phyloP scores from a whole-genome alignment of 306 rosid genomes.

The Dalbergia cochinchinensis region DNA sequence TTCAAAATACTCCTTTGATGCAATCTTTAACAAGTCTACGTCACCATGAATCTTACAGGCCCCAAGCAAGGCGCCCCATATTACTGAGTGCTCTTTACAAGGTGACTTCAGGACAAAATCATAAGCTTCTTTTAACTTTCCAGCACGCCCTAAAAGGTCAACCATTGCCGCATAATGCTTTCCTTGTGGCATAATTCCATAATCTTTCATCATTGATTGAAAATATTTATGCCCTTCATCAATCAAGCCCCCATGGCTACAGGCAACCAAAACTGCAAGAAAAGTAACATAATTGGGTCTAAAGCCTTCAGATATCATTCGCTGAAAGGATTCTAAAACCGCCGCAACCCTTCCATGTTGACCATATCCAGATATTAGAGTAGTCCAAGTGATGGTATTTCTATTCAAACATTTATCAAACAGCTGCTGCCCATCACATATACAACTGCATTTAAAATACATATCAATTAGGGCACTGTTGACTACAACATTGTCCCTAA shows the following conservation, averaged over 20 bases:
- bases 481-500: slow-evolving; percentile 65
- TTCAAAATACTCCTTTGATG: slow-evolving; percentile 67
- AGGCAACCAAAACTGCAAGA: slow-evolving; percentile 85
- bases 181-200: slow-evolving; percentile 68
- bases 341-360: slow-evolving; percentile 71
- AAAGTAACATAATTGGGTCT: slow-evolving; percentile 79
- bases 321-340: slow-evolving; percentile 65
- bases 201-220: slow-evolving; percentile 69
- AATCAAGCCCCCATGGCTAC: slow-evolving; percentile 79
- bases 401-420: slow-evolving; percentile 66
- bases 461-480: slow-evolving; percentile 78
- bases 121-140: slow-evolving; percentile 69
- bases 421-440: slow-evolving; percentile 59
- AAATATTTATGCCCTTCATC: slow-evolving; percentile 71
- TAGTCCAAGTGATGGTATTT: slow-evolving; percentile 80
- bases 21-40: slow-evolving; percentile 65
- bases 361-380: slow-evolving; percentile 79
- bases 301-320: slow-evolving; percentile 72
- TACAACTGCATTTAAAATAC: slow-evolving; percentile 80
- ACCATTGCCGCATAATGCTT: slow-evolving; percentile 83
- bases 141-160: slow-evolving; percentile 75
- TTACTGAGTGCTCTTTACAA: slow-evolving; percentile 68
- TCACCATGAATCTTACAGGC: slow-evolving; percentile 80
- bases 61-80: slow-evolving; percentile 82
- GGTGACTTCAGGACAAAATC: slow-evolving; percentile 67